These are phyloP conservation scores for Saccharomycopsis babjevae DNA, from an alignment of 805 yeast genomes.

Conservation along the genomic window DNA sequence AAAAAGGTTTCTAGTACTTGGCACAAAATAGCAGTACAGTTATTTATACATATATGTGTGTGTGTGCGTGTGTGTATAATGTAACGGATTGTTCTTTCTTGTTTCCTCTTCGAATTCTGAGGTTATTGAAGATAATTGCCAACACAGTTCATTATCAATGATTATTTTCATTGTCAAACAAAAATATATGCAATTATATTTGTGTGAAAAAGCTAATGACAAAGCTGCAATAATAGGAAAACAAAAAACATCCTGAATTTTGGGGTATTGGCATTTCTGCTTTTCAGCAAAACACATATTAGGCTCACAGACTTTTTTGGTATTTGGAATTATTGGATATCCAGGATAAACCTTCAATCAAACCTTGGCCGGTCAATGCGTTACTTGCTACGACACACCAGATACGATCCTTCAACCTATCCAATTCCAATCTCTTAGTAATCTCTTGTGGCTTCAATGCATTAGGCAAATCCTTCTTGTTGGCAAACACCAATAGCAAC, in stretches of 20 bases:
- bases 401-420: constrained; percentile 50
- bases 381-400: constrained; percentile 92
- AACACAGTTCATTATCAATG: background rate
- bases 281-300: background rate
- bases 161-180: background rate
- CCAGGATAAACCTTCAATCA: constrained; percentile 84
- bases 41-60: background rate
- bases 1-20: no score
- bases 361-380: constrained; percentile 83
- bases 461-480: constrained; percentile 70
- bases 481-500: constrained; percentile 74
- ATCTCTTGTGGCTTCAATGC: constrained; percentile 73
- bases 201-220: no score
- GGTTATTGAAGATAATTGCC: background rate
- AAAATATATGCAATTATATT: background rate
- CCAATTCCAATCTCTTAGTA: constrained; percentile 60
- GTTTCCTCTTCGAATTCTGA: background rate
- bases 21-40: no score
- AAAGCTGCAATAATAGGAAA: no score
- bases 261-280: no score
- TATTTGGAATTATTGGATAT: constrained; percentile 50
- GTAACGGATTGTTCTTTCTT: background rate
- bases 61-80: background rate
- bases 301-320: constrained; percentile 1
- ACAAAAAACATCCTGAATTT: no score